Conservation (phyloP, 2,329 filamentous ascomycete species). For the Colletotrichum magnum region DNA sequence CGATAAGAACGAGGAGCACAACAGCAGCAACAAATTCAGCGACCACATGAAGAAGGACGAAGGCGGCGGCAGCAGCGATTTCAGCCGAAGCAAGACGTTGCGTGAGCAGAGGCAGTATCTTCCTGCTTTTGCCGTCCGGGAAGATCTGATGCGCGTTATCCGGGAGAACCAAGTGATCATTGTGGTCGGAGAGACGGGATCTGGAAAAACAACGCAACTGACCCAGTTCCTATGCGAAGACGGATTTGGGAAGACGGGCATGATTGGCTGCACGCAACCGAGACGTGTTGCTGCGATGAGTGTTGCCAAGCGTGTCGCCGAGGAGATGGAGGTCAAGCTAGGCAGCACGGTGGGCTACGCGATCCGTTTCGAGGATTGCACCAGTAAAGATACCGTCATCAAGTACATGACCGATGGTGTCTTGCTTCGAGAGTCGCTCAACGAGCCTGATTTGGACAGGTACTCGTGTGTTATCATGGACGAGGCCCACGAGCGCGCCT, state of each 20-base stretch:
- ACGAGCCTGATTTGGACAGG: constrained; percentile 91
- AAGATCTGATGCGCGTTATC: constrained; percentile 92
- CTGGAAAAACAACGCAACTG: constrained; percentile 96
- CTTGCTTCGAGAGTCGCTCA: constrained; percentile 90
- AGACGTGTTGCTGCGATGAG: constrained; percentile 98
- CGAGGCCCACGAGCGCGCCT: constrained; percentile 94
- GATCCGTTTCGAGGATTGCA: constrained; percentile 98
- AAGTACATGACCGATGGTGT: constrained; percentile 99
- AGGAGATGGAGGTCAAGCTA: constrained; percentile 96
- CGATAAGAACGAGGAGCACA: constrained; percentile 51
- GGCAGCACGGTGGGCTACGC: constrained; percentile 94
- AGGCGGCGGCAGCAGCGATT: constrained; percentile 86
- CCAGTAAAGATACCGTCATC: constrained; percentile 93
- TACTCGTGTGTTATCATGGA: constrained; percentile 99
- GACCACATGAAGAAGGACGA: constrained; percentile 90
- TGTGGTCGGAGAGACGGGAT: constrained; percentile 96
- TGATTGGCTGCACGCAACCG: constrained; percentile 97
- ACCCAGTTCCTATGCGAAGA: constrained; percentile 98
- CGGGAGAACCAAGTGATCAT: constrained; percentile 97
- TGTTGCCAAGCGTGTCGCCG: constrained; percentile 96
- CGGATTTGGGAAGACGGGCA: constrained; percentile 87
- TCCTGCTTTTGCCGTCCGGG: constrained; percentile 95
- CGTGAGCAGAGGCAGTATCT: constrained; percentile 93
- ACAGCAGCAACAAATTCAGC: constrained; percentile 80
- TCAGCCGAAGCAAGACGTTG: constrained; percentile 92